Conservation (phyloP, 345 rosid species). For the Kernera saxatilis region DNA sequence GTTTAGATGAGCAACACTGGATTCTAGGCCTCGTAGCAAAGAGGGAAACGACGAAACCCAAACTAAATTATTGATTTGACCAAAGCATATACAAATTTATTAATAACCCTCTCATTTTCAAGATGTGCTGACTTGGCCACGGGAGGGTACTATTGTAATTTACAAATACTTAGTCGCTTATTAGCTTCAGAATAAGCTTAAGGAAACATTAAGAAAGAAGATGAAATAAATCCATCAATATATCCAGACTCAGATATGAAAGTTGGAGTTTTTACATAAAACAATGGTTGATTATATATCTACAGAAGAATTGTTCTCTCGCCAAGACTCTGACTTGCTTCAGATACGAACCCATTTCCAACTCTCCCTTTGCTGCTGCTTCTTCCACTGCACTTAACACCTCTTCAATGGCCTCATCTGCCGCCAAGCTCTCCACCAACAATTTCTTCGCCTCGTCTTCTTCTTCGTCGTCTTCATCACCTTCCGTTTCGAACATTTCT, state of each 20-base stretch:
- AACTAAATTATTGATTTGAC: not conserved
- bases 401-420: constrained; percentile 55
- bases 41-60: not conserved
- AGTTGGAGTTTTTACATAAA: not conserved
- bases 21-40: constrained; percentile 15
- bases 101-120: not conserved
- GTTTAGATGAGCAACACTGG: constrained; percentile 24
- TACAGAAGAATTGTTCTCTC: constrained; percentile 55
- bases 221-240: not conserved
- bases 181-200: too few species aligned
- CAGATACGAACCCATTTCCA: constrained; percentile 43
- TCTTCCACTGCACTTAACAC: constrained; percentile 43
- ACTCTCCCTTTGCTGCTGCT: constrained; percentile 37
- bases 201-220: not conserved
- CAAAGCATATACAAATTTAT: not conserved
- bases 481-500: constrained; percentile 33
- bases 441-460: constrained; percentile 10
- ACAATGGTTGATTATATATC: not conserved
- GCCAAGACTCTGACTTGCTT: constrained; percentile 58
- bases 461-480: not conserved
- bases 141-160: not conserved
- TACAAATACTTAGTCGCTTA: too few species aligned
- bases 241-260: not conserved
- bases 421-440: constrained; percentile 36
- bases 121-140: not conserved